phyloP scores from a whole-genome alignment of 306 rosid species.

The Cucurbita argyrosperma region DNA sequence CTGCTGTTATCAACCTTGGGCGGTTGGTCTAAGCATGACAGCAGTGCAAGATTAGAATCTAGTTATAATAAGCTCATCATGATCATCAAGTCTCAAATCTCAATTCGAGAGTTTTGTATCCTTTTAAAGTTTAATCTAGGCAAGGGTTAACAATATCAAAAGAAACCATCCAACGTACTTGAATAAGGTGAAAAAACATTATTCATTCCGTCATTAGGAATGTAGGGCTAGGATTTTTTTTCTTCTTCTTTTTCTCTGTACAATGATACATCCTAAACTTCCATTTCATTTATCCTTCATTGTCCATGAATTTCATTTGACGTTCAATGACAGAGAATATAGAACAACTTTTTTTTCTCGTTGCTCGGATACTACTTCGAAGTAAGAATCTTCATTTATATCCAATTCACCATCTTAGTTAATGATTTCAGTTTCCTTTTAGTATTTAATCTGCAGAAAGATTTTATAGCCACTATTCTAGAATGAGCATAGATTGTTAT shows the following conservation, averaged over 20 bases:
- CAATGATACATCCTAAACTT: neutral
- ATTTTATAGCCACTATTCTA: neutral
- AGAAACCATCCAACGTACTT: neutral
- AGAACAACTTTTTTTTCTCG: neutral
- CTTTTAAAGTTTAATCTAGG: neutral
- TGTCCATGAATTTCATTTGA: neutral
- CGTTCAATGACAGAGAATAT: neutral
- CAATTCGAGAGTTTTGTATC: neutral
- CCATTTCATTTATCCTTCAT: neutral
- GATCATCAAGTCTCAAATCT: neutral
- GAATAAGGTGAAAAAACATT: neutral
- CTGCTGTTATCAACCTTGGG: neutral
- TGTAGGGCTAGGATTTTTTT: neutral
- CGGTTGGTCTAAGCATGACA: neutral
- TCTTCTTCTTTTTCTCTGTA: neutral
- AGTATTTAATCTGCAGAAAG: neutral
- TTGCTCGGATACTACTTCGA: neutral
- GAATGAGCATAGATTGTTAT: neutral
- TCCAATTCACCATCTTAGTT: neutral
- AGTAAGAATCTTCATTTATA: neutral
- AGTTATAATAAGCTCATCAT: neutral
- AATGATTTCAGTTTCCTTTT: neutral
- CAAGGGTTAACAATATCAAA: neutral
- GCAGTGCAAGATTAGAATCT: neutral
- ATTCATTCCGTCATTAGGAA: neutral